phyloP scores from a whole-genome alignment of 305 asterid species.

The Solanum hybrid region DNA sequence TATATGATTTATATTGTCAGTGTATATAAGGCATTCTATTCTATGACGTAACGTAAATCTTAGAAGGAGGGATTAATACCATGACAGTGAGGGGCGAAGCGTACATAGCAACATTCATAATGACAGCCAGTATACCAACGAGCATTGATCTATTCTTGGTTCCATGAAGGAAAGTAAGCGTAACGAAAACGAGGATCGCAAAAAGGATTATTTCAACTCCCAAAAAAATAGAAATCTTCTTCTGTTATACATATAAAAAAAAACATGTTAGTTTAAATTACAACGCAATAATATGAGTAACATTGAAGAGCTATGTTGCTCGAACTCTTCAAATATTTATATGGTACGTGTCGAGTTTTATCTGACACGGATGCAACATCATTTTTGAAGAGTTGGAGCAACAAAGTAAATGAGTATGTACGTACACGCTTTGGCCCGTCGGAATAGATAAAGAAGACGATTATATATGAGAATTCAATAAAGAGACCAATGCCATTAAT shows the following conservation, averaged over 20 bases:
- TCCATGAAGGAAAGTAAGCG: conserved; percentile 37
- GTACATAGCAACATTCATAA: conserved; percentile 58
- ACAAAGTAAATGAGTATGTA: neutral
- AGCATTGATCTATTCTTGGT: conserved; percentile 32
- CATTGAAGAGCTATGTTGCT: neutral
- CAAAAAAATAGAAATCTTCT: conserved; percentile 29
- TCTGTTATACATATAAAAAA: conserved; percentile 20
- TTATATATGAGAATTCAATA: conserved; percentile 31
- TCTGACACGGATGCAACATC: too few relatives aligned
- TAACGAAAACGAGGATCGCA: conserved; percentile 12
- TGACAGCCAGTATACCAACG: conserved; percentile 41
- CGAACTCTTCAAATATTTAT: neutral
- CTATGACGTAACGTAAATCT: neutral
- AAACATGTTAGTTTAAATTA: neutral
- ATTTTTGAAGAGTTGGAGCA: neutral
- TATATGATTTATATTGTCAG: neutral
- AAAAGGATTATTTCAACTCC: conserved; percentile 20
- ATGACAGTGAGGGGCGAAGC: conserved; percentile 60
- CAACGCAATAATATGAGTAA: neutral
- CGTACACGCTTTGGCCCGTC: conserved; percentile 49
- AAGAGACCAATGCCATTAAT: conserved; percentile 51
- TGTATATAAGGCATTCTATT: neutral
- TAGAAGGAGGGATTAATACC: conserved; percentile 19
- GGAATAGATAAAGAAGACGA: conserved; percentile 42
- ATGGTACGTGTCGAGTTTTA: too few relatives aligned